Conservation (phyloP, 192 early-diverging fungal genomes). For the Entomortierella beljakovae region DNA sequence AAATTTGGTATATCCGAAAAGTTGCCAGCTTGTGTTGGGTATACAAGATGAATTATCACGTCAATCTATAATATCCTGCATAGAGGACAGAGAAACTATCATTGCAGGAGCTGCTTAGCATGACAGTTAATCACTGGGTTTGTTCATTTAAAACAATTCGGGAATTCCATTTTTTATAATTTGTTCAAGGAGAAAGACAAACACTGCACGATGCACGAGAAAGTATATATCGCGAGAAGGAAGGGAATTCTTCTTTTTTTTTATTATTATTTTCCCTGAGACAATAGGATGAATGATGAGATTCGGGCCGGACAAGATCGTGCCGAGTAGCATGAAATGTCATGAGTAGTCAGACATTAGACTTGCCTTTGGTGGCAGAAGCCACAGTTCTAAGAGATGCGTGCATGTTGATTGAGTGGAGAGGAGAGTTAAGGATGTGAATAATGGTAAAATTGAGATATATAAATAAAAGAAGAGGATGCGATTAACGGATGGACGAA, state of each 20-base stretch:
- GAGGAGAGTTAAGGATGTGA: slow-evolving; percentile 22
- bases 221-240: not conserved
- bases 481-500: not conserved
- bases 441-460: slow-evolving; percentile 2
- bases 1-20: too few species aligned
- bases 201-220: too few species aligned
- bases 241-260: not conserved
- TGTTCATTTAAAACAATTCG: too few species aligned
- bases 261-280: not conserved
- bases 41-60: too few species aligned
- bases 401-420: slow-evolving; percentile 28
- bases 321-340: not conserved
- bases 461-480: not conserved
- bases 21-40: too few species aligned
- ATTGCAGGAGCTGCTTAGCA: too few species aligned
- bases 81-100: too few species aligned
- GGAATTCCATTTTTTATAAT: too few species aligned
- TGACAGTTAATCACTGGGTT: too few species aligned
- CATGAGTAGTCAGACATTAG: not conserved
- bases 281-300: not conserved
- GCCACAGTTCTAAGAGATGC: slow-evolving; percentile 42
- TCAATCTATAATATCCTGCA: too few species aligned
- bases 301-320: not conserved
- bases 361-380: slow-evolving; percentile 51
- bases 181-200: not conserved